Evolutionary conservation across 257 asterid species (phyloP).

Genomic region (Plantago elongata): DNA sequence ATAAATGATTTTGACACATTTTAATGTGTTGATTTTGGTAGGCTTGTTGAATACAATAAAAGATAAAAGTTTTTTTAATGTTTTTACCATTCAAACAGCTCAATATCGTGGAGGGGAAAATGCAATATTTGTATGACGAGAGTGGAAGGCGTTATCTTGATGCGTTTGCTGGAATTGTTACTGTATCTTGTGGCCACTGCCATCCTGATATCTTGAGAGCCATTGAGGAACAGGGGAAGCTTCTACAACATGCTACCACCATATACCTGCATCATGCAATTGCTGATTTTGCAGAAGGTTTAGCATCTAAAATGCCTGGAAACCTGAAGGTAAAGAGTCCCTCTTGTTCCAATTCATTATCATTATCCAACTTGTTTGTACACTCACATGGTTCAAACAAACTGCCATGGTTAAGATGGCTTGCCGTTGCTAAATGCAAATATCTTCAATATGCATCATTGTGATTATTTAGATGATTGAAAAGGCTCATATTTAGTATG

Average conservation of each 20-base stretch:
- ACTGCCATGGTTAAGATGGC: too few relatives aligned
- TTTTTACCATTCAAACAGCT: conserved; percentile 40
- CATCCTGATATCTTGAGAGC: conserved; percentile 78
- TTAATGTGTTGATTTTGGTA: too few relatives aligned
- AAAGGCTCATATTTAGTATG: too few relatives aligned
- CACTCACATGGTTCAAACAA: background rate
- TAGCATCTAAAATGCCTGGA: conserved; percentile 93
- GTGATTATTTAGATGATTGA: too few relatives aligned
- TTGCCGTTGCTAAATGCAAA: too few relatives aligned
- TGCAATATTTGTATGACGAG: conserved; percentile 93
- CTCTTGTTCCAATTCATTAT: background rate
- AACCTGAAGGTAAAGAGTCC: conserved; percentile 53
- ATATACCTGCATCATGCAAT: conserved; percentile 89
- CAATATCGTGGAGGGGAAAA: conserved; percentile 92
- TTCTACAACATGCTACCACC: conserved; percentile 94
- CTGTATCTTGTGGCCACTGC: conserved; percentile 96
- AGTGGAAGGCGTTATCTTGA: conserved; percentile 87
- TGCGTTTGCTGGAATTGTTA: conserved; percentile 94
- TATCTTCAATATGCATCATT: too few relatives aligned
- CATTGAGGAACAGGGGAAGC: conserved; percentile 71
- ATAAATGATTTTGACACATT: too few relatives aligned
- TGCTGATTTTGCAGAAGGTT: conserved; percentile 81
- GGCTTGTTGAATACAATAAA: too few relatives aligned
- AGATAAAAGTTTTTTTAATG: background rate
- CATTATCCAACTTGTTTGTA: background rate